Percentiles rank a stretch among this genome's conserved stretches.
Evolutionary conservation across 2,329 filamentous ascomycete genomes (phyloP).

Genomic region (Epichloe sibirici): DNA sequence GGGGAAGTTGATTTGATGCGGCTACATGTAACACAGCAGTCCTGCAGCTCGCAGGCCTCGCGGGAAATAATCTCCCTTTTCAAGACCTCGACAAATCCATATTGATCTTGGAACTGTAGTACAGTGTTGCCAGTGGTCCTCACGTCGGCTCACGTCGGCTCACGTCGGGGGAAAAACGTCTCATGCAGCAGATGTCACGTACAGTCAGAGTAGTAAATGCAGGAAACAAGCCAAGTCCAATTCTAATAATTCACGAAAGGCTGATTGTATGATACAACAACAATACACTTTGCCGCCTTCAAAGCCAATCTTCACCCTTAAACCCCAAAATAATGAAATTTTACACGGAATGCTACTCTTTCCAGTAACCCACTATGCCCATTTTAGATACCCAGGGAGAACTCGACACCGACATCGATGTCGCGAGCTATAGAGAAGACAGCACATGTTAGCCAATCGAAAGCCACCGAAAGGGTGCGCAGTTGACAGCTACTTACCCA

Average conservation of each 20-base stretch:
- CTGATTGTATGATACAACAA: constrained; percentile 4
- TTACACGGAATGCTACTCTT: constrained; percentile 14
- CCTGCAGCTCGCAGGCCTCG: too few species aligned
- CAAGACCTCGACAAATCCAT: too few species aligned
- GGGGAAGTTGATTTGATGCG: too few species aligned
- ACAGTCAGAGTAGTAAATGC: background rate
- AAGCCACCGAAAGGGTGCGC: background rate
- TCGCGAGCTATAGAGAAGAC: constrained; percentile 55
- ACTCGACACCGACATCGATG: constrained; percentile 94
- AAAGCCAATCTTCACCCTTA: background rate
- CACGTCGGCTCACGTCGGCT: too few species aligned
- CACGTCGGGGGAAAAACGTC: background rate
- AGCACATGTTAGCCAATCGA: constrained; percentile 10
- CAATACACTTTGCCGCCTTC: constrained; percentile 1
- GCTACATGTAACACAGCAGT: too few species aligned
- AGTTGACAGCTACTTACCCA: constrained; percentile 49
- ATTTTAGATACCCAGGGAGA: constrained; percentile 76
- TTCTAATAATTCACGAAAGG: constrained; percentile 3
- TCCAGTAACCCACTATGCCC: constrained; percentile 3
- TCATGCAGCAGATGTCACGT: constrained; percentile 3
- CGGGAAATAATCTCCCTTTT: too few species aligned
- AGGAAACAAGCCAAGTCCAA: background rate
- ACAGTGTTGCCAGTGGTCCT: too few species aligned
- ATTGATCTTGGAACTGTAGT: too few species aligned
- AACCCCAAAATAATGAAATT: constrained; percentile 10